Conservation (phyloP, 2,329 filamentous ascomycete genomes). For the Capronia americana region DNA sequence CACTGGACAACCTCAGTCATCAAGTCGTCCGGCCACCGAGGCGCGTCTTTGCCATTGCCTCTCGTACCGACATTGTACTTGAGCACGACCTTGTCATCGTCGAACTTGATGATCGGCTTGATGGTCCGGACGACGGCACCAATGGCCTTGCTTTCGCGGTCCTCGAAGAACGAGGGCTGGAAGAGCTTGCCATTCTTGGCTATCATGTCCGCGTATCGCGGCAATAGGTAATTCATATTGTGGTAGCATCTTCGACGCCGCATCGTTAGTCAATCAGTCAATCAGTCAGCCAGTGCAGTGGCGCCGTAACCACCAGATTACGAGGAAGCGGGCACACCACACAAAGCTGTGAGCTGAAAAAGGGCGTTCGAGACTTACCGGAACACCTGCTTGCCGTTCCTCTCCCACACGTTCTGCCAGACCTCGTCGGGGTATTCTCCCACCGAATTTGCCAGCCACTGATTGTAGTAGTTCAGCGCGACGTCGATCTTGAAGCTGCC, state of each 20-base stretch:
- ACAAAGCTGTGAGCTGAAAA: not conserved
- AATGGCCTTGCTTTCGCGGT: constrained; percentile 47
- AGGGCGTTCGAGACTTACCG: constrained; percentile 46
- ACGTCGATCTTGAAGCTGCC: constrained; percentile 37
- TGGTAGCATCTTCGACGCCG: constrained; percentile 46
- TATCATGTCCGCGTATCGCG: constrained; percentile 51
- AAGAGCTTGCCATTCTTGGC: constrained; percentile 53
- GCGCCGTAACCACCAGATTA: not conserved
- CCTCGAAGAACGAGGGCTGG: constrained; percentile 58
- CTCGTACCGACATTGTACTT: constrained; percentile 58
- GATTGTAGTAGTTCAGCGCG: constrained; percentile 46
- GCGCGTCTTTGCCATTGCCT: constrained; percentile 57
- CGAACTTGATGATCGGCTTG: constrained; percentile 55
- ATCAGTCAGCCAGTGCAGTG: not conserved
- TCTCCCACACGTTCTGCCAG: constrained; percentile 57
- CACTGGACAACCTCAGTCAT: constrained; percentile 36
- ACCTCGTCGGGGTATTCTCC: constrained; percentile 52
- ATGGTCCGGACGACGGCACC: constrained; percentile 49
- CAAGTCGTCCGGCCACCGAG: constrained; percentile 56
- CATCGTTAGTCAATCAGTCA: not conserved
- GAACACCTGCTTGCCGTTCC: constrained; percentile 57
- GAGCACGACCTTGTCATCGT: constrained; percentile 48
- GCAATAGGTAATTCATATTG: constrained; percentile 53
- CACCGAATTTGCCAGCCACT: constrained; percentile 50
- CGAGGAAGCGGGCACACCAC: not conserved